Evolutionary conservation across 495 filamentous ascomycete genomes (phyloP).

Genomic region (Penicillium riverlandense): DNA sequence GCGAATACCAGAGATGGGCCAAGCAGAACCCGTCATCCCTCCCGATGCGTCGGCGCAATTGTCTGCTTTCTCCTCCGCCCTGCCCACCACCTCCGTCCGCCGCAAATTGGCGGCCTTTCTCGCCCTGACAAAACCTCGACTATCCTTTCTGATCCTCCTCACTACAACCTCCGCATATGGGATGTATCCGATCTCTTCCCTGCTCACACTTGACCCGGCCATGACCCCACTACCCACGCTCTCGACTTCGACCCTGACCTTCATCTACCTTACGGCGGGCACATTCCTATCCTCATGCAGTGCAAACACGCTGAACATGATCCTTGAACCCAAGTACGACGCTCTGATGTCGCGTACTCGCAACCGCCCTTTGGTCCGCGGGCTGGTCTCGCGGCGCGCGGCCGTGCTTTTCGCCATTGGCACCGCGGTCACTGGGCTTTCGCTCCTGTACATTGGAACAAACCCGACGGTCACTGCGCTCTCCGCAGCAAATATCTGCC

Average conservation of each 20-base stretch:
- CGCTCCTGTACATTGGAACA: slow-evolving; percentile 74
- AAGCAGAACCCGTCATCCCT: slow-evolving; percentile 45
- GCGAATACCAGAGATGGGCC: slow-evolving; percentile 13
- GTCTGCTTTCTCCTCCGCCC: slow-evolving; percentile 61
- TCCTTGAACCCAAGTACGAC: slow-evolving; percentile 85
- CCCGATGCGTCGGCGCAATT: slow-evolving; percentile 80
- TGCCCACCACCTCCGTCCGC: slow-evolving; percentile 62
- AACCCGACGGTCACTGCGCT: slow-evolving; percentile 90
- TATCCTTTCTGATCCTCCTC: slow-evolving; percentile 85
- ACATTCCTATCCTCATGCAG: slow-evolving; percentile 79
- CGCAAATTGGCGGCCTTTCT: slow-evolving; percentile 78
- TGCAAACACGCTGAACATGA: slow-evolving; percentile 96
- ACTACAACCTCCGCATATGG: slow-evolving; percentile 89
- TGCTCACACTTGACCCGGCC: slow-evolving; percentile 47
- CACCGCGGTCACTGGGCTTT: slow-evolving; percentile 59
- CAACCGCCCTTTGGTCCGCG: slow-evolving; percentile 81
- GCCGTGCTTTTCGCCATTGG: slow-evolving; percentile 72
- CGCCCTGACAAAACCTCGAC: slow-evolving; percentile 87
- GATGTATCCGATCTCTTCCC: slow-evolving; percentile 71
- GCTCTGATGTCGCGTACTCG: slow-evolving; percentile 86
- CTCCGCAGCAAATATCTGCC: slow-evolving; percentile 72
- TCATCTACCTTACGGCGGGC: slow-evolving; percentile 84
- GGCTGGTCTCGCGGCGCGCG: slow-evolving; percentile 65
- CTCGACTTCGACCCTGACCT: slow-evolving; percentile 78
- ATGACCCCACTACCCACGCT: slow-evolving; percentile 74